These are phyloP conservation scores for Elaeagnus macrophylla DNA, from an alignment of 306 rosid species.

Conservation along the genomic window DNA sequence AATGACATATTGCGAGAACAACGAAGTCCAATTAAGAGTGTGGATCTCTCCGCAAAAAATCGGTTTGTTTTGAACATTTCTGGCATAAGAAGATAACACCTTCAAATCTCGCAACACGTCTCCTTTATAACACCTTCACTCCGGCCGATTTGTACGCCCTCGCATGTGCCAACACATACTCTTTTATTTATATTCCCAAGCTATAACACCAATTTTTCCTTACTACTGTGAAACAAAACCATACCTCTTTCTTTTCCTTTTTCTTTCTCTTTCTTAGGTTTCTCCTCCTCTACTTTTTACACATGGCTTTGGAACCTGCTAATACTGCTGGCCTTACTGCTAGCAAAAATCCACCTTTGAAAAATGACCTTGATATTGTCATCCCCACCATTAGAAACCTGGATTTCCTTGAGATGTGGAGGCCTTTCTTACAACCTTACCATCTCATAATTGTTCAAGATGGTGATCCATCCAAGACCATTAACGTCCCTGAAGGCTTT, in stretches of 20 bases:
- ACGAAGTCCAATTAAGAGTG: background rate
- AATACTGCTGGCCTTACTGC: constrained; percentile 5
- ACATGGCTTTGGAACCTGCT: too few species aligned
- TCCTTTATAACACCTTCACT: constrained; percentile 15
- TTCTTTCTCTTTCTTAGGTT: background rate
- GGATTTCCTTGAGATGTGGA: constrained; percentile 88
- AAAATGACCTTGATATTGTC: constrained; percentile 79
- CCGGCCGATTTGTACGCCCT: constrained; percentile 29
- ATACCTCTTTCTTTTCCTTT: background rate
- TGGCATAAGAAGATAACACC: constrained; percentile 4
- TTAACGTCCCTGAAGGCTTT: constrained; percentile 72
- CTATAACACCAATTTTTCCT: background rate
- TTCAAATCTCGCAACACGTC: constrained; percentile 35
- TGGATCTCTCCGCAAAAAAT: background rate
- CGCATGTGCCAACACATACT: constrained; percentile 24
- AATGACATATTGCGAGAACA: too few species aligned
- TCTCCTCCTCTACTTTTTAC: background rate
- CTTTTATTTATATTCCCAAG: constrained; percentile 20
- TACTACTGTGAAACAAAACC: background rate
- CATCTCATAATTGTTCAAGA: constrained; percentile 85
- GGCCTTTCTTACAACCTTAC: constrained; percentile 68
- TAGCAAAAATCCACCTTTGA: constrained; percentile 30
- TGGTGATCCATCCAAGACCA: constrained; percentile 73
- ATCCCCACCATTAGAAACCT: constrained; percentile 86
- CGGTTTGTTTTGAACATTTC: constrained; percentile 27